Evolutionary conservation across 306 rosid genomes (phyloP), one percentile per base, ranked within the genome.

Genomic region (Cicer yamashitae): DNA sequence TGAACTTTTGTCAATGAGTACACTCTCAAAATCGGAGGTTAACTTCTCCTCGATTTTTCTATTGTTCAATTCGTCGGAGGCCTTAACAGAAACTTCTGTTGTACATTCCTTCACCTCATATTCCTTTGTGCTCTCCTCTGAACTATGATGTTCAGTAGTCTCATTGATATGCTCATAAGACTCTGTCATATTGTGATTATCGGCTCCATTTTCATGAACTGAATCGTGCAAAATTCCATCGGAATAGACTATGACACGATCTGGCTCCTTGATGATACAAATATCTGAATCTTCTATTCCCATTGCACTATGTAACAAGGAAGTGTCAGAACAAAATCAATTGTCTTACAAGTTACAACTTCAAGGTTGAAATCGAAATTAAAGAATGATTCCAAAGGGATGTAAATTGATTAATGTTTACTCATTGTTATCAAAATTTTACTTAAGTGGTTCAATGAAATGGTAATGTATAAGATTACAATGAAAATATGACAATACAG

Each of bases 91-190:
- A 79, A 81, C 83, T 82, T 96, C 99, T 60, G 88, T 88, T 20
- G 98, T 96, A 77, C 99, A 96, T 78, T 96, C 99, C 84, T 94
- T 96, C 88, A 92, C 97, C 73, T 92, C 99, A 65, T 89, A 91
- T 70, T 92, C 99, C 87, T 89, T 94, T 10, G 85, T 74, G 82
- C 91, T 91, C 69, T 94, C 96, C 72, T 84, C 97, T 52, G 91
- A 90, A 77, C 86, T 85, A 74, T 84, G 90, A 74, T 54, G 81
- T 70, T 87, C 96, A 77, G 67, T 59, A 71, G 78, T 82, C 67
- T 83, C 96, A 76, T 81, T 88, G 79, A 89, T 88, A 65, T 85
- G 88, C 70, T 85, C 89, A 74, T 72, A 84, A 18, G 96, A 71
- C 74, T 86, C 96, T 3, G 91, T 65, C 62, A 86, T 80, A 50